These are phyloP conservation scores for Mentha longifolia DNA, from an alignment of 257 asterid genomes.

Conservation along the genomic window DNA sequence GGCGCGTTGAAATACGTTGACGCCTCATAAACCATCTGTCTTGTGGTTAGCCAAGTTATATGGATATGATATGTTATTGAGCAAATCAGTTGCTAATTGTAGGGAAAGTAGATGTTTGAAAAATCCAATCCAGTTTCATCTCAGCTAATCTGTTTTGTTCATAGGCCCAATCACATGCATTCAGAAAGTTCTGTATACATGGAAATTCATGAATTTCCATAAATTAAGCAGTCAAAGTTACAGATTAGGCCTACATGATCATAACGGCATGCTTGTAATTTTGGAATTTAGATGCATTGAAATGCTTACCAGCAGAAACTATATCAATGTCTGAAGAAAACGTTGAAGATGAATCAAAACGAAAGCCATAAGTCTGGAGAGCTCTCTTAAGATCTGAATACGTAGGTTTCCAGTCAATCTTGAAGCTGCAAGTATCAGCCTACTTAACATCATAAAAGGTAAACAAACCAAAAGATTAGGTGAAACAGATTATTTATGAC, in stretches of 20 bases:
- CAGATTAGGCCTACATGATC: slow-evolving; percentile 4
- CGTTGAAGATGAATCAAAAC: slow-evolving; percentile 50
- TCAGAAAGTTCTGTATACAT: not conserved
- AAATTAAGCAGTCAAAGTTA: not conserved
- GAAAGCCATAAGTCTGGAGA: slow-evolving; percentile 75
- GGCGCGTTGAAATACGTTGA: not conserved
- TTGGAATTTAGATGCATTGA: slow-evolving; percentile 15
- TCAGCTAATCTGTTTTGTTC: not conserved
- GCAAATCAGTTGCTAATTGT: not conserved
- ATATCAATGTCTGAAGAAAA: slow-evolving; percentile 51
- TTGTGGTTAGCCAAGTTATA: slow-evolving; percentile 11
- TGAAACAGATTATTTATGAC: not conserved
- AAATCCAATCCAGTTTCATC: not conserved
- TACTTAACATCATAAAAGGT: slow-evolving; percentile 34
- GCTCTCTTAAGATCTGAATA: slow-evolving; percentile 71
- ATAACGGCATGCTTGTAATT: slow-evolving; percentile 6
- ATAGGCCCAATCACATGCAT: slow-evolving; percentile 15
- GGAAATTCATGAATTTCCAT: slow-evolving; percentile 19
- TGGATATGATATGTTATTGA: not conserved
- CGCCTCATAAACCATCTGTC: slow-evolving; percentile 5
- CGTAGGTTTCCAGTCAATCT: slow-evolving; percentile 75
- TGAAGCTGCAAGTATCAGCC: slow-evolving; percentile 50
- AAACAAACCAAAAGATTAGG: slow-evolving; percentile 27
- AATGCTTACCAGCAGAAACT: slow-evolving; percentile 59
- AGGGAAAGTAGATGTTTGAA: not conserved